Base-by-base conservation (phyloP, 2,329 filamentous ascomycete genomes). In the Alternaria sp. region DNA sequence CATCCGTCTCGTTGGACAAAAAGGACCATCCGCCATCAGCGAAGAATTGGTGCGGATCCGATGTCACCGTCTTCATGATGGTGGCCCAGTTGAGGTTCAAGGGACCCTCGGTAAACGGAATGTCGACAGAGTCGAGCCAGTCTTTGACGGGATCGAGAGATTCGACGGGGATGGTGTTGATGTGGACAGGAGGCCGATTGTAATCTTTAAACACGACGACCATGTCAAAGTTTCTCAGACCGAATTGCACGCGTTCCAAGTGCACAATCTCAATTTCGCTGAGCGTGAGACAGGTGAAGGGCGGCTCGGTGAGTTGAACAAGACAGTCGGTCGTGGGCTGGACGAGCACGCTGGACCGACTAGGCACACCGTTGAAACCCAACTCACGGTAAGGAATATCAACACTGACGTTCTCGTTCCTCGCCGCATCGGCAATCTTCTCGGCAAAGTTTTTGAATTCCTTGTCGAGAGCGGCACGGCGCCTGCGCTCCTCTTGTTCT, bases 151-250 rank as follows among this genome's bases (percentile, higher is more conserved):
- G 90, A 69, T 99, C 95, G 4, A 99, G 85, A 3, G 91, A 92
- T 76, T 99, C 95, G 24, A 99, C 93, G 0, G 95, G 96, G 65
- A 99, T 98, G 7, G 95, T 99, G 81, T 99, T 99, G 84, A 99
- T 91, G 79, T 99, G 95, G 57, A 91, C 91, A 1, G 94, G 94
- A 3, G 92, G 81, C n/a, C 94, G 88, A 54, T 91, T 88, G 80
- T 97, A 98, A 81, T 99, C 95, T 75, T 98, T 98, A 85, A 97
- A 98, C 38, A 99, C 92, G 74, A 98, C 94, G 20, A 99, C 95
- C 79, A 99, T 89, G 80, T 99, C 95, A 78, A 99, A 99, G 80
- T 99, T 99, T 85, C 98, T 97, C 63, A 99, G 86, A 34, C 95
- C 96, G 74, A 99, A 99, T 81, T 89, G 88, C 18, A 99, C 95